phyloP scores from a whole-genome alignment of 495 filamentous ascomycete species.

The Xylaria curta region DNA sequence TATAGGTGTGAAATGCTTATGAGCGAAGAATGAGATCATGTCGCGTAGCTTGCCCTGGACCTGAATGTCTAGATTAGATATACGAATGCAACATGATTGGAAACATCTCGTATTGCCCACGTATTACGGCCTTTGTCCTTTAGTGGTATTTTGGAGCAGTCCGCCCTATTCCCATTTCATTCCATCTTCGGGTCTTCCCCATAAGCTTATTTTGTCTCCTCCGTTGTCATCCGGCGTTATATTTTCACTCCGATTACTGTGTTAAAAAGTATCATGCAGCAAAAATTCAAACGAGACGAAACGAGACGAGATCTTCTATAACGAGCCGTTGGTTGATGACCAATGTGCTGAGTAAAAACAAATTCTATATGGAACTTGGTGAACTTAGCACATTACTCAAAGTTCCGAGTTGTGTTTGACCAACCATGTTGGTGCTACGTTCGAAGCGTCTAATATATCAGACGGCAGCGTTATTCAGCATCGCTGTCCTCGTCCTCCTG shows the following conservation, averaged over 20 bases:
- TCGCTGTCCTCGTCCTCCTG: constrained; percentile 15
- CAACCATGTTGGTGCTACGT: constrained; percentile 13
- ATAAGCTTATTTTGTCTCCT: neutral
- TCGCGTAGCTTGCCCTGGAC: neutral
- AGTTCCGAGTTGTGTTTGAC: neutral
- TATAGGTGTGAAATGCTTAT: no score
- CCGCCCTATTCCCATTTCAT: neutral
- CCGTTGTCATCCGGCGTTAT: neutral
- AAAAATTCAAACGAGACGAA: neutral
- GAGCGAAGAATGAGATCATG: constrained; percentile 13
- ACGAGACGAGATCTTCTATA: neutral
- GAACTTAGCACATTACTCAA: neutral
- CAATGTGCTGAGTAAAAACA: neutral
- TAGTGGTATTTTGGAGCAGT: neutral
- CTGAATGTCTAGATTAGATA: neutral
- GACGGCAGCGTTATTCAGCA: neutral
- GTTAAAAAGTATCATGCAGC: neutral
- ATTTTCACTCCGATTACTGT: neutral
- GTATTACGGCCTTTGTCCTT: neutral
- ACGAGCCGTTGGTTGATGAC: neutral
- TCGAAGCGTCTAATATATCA: constrained; percentile 9
- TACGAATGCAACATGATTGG: neutral
- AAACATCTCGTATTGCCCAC: neutral
- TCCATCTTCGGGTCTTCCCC: neutral
- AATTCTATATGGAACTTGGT: neutral